phyloP scores from a whole-genome alignment of 257 asterid species.

The Salvia splendens region DNA sequence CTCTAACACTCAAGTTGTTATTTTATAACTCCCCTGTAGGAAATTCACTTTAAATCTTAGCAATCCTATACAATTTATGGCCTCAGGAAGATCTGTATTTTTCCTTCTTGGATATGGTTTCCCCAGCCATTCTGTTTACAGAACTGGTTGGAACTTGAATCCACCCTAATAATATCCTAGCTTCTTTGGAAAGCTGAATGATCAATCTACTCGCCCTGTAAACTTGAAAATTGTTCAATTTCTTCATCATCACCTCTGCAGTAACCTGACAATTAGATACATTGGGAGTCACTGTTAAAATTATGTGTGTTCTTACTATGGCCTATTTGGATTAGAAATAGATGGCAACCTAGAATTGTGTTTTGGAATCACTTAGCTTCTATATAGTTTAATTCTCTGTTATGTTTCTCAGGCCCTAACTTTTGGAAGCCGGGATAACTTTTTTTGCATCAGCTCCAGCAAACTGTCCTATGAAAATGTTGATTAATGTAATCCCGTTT shows the following conservation, averaged over 20 bases:
- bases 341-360: background rate
- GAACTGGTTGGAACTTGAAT: background rate
- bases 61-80: background rate
- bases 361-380: slow-evolving; percentile 1
- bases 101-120: background rate
- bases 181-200: slow-evolving; percentile 4
- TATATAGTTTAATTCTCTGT: background rate
- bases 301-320: background rate
- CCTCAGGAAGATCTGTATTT: background rate
- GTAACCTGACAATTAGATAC: background rate
- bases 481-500: background rate
- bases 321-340: background rate
- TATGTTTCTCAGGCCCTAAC: slow-evolving; percentile 56
- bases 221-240: background rate
- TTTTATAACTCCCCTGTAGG: background rate
- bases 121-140: background rate
- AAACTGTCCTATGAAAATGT: background rate
- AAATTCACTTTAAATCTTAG: background rate
- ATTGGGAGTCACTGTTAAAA: background rate
- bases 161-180: background rate
- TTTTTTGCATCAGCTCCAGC: slow-evolving; percentile 22
- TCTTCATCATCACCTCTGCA: background rate
- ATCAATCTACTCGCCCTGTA: background rate
- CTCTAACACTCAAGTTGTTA: background rate
- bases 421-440: slow-evolving; percentile 67